Conservation (phyloP, 148 eudicot species). For the Mesembryanthemum crystallinum region DNA sequence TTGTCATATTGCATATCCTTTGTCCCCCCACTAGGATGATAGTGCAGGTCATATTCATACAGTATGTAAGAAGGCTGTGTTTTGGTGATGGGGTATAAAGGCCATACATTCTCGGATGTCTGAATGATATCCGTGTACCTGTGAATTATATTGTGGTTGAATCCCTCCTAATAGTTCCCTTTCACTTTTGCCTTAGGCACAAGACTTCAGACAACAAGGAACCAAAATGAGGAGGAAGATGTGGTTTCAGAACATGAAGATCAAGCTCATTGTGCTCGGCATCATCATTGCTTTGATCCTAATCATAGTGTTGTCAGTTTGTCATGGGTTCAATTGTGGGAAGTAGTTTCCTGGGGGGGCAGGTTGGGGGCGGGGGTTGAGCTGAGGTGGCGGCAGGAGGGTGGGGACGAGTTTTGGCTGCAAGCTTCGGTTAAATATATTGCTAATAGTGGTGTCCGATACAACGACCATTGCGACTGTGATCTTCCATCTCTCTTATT, state of each 20-base stretch:
- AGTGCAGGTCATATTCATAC: background rate
- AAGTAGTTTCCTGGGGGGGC: conserved; percentile 23
- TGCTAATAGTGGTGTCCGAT: conserved; percentile 18
- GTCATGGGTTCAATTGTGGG: conserved; percentile 46
- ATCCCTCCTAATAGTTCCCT: too few relatives aligned
- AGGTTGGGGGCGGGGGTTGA: too few relatives aligned
- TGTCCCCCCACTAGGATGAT: background rate
- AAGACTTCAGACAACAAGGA: conserved; percentile 48
- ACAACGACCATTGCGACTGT: conserved; percentile 23
- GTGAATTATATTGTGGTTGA: background rate
- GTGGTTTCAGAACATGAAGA: conserved; percentile 58
- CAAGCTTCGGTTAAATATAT: conserved; percentile 22
- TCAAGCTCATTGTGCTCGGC: conserved; percentile 49
- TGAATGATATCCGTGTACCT: background rate
- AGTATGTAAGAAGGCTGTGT: background rate
- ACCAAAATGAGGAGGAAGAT: conserved; percentile 50
- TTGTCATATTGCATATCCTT: background rate
- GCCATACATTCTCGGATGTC: background rate
- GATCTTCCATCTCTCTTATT: conserved; percentile 22
- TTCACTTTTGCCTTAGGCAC: conserved; percentile 31
- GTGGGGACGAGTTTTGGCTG: conserved; percentile 7
- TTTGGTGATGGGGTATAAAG: background rate
- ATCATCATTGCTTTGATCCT: conserved; percentile 52
- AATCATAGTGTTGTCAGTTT: conserved; percentile 45
- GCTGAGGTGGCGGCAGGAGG: background rate